phyloP scores from a whole-genome alignment of 306 rosid species.

The Cyamopsis tetragonoloba region DNA sequence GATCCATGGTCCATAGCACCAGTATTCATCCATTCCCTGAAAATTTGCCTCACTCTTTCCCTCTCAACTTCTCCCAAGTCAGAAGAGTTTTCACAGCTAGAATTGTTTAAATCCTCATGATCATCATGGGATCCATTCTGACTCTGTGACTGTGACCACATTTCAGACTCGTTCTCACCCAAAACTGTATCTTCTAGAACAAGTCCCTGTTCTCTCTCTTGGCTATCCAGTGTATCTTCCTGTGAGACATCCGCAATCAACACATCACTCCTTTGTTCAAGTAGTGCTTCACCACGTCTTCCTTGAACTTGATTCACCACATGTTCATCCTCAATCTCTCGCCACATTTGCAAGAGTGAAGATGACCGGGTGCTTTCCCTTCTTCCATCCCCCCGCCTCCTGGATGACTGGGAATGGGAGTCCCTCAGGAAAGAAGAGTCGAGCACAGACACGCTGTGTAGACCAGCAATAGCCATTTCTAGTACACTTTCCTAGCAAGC shows the following conservation, averaged over 20 bases:
- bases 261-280: slow-evolving; percentile 47
- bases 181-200: slow-evolving; percentile 43
- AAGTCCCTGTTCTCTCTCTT: slow-evolving; percentile 31
- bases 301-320: slow-evolving; percentile 57
- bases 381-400: slow-evolving; percentile 52
- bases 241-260: slow-evolving; percentile 37
- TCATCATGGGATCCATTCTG: slow-evolving; percentile 53
- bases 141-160: slow-evolving; percentile 63
- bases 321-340: slow-evolving; percentile 84
- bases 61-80: slow-evolving; percentile 81
- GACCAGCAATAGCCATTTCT: slow-evolving; percentile 89
- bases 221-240: slow-evolving; percentile 33
- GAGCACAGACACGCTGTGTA: slow-evolving; percentile 71
- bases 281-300: slow-evolving; percentile 47
- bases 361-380: slow-evolving; percentile 65
- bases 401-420: slow-evolving; percentile 64
- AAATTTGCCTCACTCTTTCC: slow-evolving; percentile 88
- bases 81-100: slow-evolving; percentile 58
- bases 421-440: slow-evolving; percentile 76
- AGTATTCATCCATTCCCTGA: slow-evolving; percentile 83
- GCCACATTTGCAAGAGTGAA: slow-evolving; percentile 73
- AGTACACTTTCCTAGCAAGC: slow-evolving; percentile 21
- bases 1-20: slow-evolving; percentile 58
- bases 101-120: slow-evolving; percentile 51
- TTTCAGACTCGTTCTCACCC: slow-evolving; percentile 54